These are phyloP conservation scores for Nigrospora oryzae DNA, from an alignment of 2,329 filamentous ascomycete genomes.

Conservation along the genomic window DNA sequence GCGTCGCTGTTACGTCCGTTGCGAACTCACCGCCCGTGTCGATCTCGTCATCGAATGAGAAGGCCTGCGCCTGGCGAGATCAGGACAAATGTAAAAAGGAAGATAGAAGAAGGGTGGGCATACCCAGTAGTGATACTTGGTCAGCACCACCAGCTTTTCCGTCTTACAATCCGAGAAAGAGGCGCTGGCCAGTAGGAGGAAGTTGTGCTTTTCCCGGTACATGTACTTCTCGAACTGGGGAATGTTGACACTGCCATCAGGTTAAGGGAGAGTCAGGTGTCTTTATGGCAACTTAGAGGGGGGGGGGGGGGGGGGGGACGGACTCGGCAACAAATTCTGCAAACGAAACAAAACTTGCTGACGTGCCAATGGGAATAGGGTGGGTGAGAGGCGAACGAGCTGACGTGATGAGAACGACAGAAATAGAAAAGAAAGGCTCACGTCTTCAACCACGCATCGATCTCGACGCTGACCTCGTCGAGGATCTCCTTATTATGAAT, in stretches of 20 bases:
- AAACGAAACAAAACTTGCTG: background rate
- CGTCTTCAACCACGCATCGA: slow-evolving; percentile 18
- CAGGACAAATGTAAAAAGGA: background rate
- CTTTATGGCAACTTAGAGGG: too few relatives aligned
- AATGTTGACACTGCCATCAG: slow-evolving; percentile 11
- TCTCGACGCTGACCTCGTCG: slow-evolving; percentile 14
- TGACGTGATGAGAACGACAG: background rate
- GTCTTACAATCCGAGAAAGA: slow-evolving; percentile 19
- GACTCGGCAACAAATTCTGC: background rate
- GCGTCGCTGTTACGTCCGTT: slow-evolving; percentile 14
- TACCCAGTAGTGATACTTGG: slow-evolving; percentile 20
- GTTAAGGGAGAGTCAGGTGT: slow-evolving; percentile 2
- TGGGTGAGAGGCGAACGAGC: background rate
- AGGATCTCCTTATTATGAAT: background rate
- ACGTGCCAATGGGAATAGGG: background rate
- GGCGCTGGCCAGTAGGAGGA: slow-evolving; percentile 14
- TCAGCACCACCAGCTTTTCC: slow-evolving; percentile 16
- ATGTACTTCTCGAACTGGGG: slow-evolving; percentile 16
- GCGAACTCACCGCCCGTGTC: slow-evolving; percentile 19
- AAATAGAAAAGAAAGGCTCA: slow-evolving; percentile 2
- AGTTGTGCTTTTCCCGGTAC: slow-evolving; percentile 16
- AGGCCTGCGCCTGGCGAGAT: slow-evolving; percentile 8
- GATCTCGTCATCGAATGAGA: slow-evolving; percentile 21
- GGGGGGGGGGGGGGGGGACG: too few relatives aligned
- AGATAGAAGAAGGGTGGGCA: background rate